Base-by-base conservation (phyloP, 2,329 filamentous ascomycete species). In the Colletotrichum noveboracense region DNA sequence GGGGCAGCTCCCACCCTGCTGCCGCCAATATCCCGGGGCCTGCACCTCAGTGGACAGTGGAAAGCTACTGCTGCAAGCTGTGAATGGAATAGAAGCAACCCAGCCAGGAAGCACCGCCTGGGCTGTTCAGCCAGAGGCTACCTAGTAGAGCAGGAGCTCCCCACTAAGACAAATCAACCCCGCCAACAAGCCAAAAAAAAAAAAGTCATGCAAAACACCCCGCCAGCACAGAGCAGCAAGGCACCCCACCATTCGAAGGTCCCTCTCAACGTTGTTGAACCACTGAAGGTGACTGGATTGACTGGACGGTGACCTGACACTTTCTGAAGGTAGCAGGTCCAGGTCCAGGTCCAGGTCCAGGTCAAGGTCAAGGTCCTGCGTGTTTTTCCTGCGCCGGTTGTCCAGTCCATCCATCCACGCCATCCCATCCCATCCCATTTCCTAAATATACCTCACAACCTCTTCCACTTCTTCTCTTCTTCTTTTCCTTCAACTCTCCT, bases 181-280 rank as follows among this genome's bases (percentile, higher is more conserved):
- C 78, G 79, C 80, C 79, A 80, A 80, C 73, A 78, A 77, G 58
- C 76, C 55, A 52, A 66, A 56, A 74, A 74, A 74, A 64, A 72
- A 75, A 75, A 75, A 26, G 58, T 14, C 30, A 73, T 68, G 70
- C 69, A 75, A 73, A 75, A 75, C 64, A 72, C 60, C 75, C 77
- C 78, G 78, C 78, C 79, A 80, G 73, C 68, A 75, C 58, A 66
- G 52, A 66, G 67, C 77, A 78, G 77, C 77, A 77, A 61, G 64
- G 69, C 71, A 77, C 80, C 79, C 80, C 80, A 80, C 79, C 69
- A 77, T 70, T 65, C 43, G 34, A 61, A 36, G 36, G 64, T 62
- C 60, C 52, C 61, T 76, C 75, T 71, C 74, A 77, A 76, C 74
- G 52, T 76, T 75, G 74, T 76, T 75, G 74, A 76, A 70, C 74